These are phyloP conservation scores for Chionographis japonica DNA, from an alignment of 106 monocot genomes.

Conservation along the genomic window DNA sequence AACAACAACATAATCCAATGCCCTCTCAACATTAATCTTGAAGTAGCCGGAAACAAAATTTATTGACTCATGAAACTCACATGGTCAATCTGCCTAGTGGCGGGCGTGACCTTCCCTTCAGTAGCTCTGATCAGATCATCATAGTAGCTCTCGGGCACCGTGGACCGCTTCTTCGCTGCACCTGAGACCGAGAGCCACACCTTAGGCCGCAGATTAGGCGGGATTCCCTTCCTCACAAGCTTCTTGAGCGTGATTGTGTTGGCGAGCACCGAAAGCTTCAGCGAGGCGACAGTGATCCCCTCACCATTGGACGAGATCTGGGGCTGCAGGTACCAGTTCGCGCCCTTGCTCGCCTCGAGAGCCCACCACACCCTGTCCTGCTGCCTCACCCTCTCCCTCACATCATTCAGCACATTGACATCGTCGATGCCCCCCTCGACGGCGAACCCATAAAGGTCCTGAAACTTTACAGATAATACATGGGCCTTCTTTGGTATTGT, in stretches of 20 bases:
- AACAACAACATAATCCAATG: too few species aligned
- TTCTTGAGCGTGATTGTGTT: slow-evolving; percentile 63
- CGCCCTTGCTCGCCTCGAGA: slow-evolving; percentile 85
- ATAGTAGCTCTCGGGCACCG: slow-evolving; percentile 95
- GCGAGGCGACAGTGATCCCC: slow-evolving; percentile 54
- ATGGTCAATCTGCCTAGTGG: slow-evolving; percentile 89
- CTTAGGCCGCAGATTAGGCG: slow-evolving; percentile 65
- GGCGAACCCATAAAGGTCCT: slow-evolving; percentile 88
- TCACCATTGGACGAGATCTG: slow-evolving; percentile 57
- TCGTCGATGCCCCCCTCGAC: slow-evolving; percentile 91
- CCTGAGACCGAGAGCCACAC: slow-evolving; percentile 91
- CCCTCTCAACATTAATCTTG: too few species aligned
- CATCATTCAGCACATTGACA: slow-evolving; percentile 96
- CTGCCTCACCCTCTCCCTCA: slow-evolving; percentile 80
- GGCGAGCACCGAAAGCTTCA: slow-evolving; percentile 61
- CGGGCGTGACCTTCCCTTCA: slow-evolving; percentile 80
- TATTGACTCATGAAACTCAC: slow-evolving; percentile 36
- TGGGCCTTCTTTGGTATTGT: slow-evolving; percentile 7
- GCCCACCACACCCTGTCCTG: slow-evolving; percentile 90
- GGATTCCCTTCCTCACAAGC: slow-evolving; percentile 87
- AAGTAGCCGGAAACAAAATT: background rate
- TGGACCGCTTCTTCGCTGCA: slow-evolving; percentile 82
- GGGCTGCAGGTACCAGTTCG: slow-evolving; percentile 82
- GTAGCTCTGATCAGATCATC: slow-evolving; percentile 73
- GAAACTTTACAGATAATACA: slow-evolving; percentile 67